These are phyloP conservation scores for Lunasporangiospora selenospora DNA, from an alignment of 192 early-diverging fungal genomes.

Conservation along the genomic window DNA sequence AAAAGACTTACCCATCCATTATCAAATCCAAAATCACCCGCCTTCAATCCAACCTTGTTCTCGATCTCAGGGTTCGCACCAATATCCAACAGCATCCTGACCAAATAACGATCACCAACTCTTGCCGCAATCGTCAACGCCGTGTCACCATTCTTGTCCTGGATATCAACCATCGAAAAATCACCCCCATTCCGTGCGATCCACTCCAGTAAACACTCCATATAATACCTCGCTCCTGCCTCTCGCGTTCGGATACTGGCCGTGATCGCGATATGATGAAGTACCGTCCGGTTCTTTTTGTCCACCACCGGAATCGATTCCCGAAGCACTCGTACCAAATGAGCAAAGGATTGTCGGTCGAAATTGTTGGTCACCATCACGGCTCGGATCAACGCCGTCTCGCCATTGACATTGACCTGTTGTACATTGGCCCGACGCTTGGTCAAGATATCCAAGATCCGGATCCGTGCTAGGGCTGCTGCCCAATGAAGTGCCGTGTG, in stretches of 20 bases:
- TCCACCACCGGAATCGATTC: conserved; percentile 72
- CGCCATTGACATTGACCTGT: conserved; percentile 75
- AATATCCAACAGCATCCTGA: conserved; percentile 65
- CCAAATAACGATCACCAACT: conserved; percentile 66
- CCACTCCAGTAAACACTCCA: conserved; percentile 75
- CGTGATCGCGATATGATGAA: conserved; percentile 85
- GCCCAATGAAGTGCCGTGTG: conserved; percentile 95
- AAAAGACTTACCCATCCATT: conserved; percentile 9
- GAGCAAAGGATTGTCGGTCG: conserved; percentile 80
- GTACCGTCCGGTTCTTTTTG: conserved; percentile 70
- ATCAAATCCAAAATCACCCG: conserved; percentile 64
- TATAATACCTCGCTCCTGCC: conserved; percentile 77
- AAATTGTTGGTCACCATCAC: conserved; percentile 85
- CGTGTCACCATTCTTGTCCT: conserved; percentile 76
- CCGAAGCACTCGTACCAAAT: conserved; percentile 70
- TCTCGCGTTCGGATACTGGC: conserved; percentile 66
- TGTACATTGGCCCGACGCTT: conserved; percentile 71
- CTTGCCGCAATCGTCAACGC: conserved; percentile 87
- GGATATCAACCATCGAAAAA: conserved; percentile 56
- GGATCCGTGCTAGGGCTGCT: conserved; percentile 76
- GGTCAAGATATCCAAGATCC: conserved; percentile 74
- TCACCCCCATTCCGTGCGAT: conserved; percentile 48
- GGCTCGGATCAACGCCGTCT: conserved; percentile 85
- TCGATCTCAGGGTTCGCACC: conserved; percentile 73
- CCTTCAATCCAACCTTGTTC: conserved; percentile 75